Evolutionary conservation across 2,329 filamentous ascomycete species (phyloP).

Genomic region (Hymenoscyphus albidus): DNA sequence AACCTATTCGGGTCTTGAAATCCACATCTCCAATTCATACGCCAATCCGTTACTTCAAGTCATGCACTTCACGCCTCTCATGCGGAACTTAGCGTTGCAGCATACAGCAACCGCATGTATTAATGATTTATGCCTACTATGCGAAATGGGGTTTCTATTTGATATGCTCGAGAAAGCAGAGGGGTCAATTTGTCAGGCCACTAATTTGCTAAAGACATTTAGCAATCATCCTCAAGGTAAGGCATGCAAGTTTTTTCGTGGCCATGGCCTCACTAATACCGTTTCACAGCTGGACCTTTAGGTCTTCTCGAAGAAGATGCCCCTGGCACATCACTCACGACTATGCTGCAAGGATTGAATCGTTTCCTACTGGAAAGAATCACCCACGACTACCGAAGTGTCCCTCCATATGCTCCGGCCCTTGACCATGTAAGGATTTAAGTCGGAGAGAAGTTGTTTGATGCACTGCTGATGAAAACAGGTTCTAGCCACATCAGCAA

Average conservation of each 20-base stretch:
- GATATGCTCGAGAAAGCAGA: conserved; percentile 98
- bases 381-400: conserved; percentile 68
- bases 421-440: conserved; percentile 62
- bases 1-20: conserved; percentile 85
- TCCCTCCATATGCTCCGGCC: conserved; percentile 56
- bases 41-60: conserved; percentile 89
- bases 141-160: conserved; percentile 91
- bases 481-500: conserved; percentile 65
- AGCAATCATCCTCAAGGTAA: conserved; percentile 73
- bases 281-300: conserved; percentile 58
- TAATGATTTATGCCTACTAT: conserved; percentile 79
- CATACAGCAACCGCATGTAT: conserved; percentile 85
- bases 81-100: conserved; percentile 83
- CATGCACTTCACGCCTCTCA: conserved; percentile 81
- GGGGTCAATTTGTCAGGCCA: conserved; percentile 91
- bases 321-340: conserved; percentile 67
- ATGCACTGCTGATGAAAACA: conserved; percentile 32
- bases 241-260: conserved; percentile 16
- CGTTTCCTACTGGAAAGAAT: conserved; percentile 83
- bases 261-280: conserved; percentile 4
- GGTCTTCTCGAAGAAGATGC: conserved; percentile 82
- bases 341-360: conserved; percentile 81
- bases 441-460: background rate
- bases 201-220: conserved; percentile 87
- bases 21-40: conserved; percentile 95